These are phyloP conservation scores for Chalaropsis thielavioides DNA, from an alignment of 2,329 filamentous ascomycete genomes.

Conservation along the genomic window DNA sequence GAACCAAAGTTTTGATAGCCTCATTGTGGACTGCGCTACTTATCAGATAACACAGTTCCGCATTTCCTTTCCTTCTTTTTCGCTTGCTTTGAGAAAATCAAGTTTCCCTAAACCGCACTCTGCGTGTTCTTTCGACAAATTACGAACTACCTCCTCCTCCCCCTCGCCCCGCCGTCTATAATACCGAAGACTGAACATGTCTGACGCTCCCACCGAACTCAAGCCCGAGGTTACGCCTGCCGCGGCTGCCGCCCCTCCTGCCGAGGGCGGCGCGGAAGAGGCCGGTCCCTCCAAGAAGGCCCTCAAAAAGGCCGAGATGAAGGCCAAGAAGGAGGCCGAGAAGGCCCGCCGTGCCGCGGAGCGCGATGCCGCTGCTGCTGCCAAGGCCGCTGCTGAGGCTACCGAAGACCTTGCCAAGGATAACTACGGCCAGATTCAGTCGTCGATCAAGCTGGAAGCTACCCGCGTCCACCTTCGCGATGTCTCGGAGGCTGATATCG, in stretches of 20 bases:
- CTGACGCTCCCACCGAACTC: conserved; percentile 25
- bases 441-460: conserved; percentile 42
- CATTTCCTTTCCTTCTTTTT: not conserved
- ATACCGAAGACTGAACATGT: conserved; percentile 21
- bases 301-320: conserved; percentile 68
- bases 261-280: conserved; percentile 17
- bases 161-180: not conserved
- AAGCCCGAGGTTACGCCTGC: conserved; percentile 14
- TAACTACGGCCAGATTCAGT: conserved; percentile 61
- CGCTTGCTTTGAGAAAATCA: not conserved
- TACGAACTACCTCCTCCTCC: not conserved
- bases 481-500: conserved; percentile 49
- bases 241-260: conserved; percentile 2
- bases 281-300: conserved; percentile 56
- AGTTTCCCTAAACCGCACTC: not conserved
- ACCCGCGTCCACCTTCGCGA: conserved; percentile 45
- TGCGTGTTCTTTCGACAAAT: not conserved
- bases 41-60: not conserved
- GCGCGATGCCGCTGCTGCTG: conserved; percentile 56
- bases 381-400: conserved; percentile 49
- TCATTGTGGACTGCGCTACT: not conserved
- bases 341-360: conserved; percentile 63
- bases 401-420: conserved; percentile 56
- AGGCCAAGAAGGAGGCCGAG: conserved; percentile 76
- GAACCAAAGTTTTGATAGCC: not conserved